A percentile compares a stretch with the other conserved stretches of the same genome.
Evolutionary conservation across 2,329 filamentous ascomycete species (phyloP).

Genomic region (Hymenoscyphus repandus): DNA sequence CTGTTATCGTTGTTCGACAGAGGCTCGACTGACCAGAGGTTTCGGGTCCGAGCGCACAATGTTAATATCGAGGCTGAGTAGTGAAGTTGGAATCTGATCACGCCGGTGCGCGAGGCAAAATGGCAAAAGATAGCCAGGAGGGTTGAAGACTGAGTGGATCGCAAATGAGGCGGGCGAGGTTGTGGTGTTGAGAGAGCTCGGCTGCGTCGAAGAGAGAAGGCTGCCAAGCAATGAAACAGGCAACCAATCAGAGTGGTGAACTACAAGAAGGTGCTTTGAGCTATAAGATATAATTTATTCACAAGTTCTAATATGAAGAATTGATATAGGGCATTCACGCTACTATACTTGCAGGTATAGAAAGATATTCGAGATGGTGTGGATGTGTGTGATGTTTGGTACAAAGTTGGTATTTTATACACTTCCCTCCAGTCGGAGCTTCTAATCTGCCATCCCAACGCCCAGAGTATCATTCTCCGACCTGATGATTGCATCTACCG

Average conservation of each 20-base stretch:
- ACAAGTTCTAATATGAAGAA: not conserved
- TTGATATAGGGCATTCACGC: not conserved
- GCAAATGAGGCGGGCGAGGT: not conserved
- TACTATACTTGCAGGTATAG: not conserved
- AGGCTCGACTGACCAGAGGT: too few relatives aligned
- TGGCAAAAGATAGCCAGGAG: too few relatives aligned
- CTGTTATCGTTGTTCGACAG: too few relatives aligned
- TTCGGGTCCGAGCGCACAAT: too few relatives aligned
- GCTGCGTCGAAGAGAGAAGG: constrained; percentile 5
- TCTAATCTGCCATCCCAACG: constrained; percentile 5
- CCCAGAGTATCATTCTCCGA: not conserved
- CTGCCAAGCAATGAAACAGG: constrained; percentile 7
- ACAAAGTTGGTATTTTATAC: constrained; percentile 27
- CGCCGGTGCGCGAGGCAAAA: not conserved
- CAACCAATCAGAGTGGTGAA: not conserved
- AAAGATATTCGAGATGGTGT: not conserved
- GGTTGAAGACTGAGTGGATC: too few relatives aligned
- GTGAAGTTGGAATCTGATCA: not conserved
- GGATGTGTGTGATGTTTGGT: not conserved
- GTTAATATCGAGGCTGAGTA: too few relatives aligned
- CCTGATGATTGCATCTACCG: not conserved
- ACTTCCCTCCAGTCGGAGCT: constrained; percentile 13
- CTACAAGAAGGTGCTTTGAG: too few relatives aligned
- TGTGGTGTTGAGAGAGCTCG: constrained; percentile 10
- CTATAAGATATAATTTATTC: not conserved